phyloP scores from a whole-genome alignment of 2,329 filamentous ascomycete species.

The Berkeleyomyces basicola region DNA sequence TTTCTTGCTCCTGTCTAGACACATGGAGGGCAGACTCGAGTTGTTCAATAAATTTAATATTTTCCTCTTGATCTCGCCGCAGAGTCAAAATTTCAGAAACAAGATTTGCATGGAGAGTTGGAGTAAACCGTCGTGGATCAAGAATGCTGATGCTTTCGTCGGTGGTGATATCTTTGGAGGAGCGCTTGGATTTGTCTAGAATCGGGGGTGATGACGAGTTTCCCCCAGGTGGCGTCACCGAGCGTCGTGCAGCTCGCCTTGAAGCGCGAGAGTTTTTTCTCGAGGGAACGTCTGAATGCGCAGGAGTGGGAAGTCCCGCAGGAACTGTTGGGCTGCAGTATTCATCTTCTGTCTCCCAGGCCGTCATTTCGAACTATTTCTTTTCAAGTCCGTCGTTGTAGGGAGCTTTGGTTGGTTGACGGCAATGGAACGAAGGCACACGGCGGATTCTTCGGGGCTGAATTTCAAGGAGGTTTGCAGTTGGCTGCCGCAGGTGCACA shows the following conservation, averaged over 20 bases:
- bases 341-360: conserved; percentile 49
- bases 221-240: conserved; percentile 43
- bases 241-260: conserved; percentile 42
- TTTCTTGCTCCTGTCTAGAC: conserved; percentile 57
- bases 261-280: conserved; percentile 52
- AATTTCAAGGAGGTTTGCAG: neutral
- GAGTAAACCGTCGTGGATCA: conserved; percentile 85
- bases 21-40: conserved; percentile 61
- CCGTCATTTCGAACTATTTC: conserved; percentile 26
- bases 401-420: neutral
- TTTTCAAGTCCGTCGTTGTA: neutral
- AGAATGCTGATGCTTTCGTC: conserved; percentile 60
- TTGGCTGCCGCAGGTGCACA: neutral
- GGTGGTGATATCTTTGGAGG: conserved; percentile 39
- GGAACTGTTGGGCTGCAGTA: conserved; percentile 34
- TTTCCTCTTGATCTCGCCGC: conserved; percentile 78
- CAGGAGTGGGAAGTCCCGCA: conserved; percentile 48
- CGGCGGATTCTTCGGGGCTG: neutral
- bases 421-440: neutral
- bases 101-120: conserved; percentile 81
- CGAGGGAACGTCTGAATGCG: conserved; percentile 17
- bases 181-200: conserved; percentile 30
- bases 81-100: conserved; percentile 86
- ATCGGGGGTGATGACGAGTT: conserved; percentile 40
- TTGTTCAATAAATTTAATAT: conserved; percentile 69